Evolutionary conservation across 1,139 yeast genomes (phyloP).

Genomic region (Protomyces macrosporus): DNA sequence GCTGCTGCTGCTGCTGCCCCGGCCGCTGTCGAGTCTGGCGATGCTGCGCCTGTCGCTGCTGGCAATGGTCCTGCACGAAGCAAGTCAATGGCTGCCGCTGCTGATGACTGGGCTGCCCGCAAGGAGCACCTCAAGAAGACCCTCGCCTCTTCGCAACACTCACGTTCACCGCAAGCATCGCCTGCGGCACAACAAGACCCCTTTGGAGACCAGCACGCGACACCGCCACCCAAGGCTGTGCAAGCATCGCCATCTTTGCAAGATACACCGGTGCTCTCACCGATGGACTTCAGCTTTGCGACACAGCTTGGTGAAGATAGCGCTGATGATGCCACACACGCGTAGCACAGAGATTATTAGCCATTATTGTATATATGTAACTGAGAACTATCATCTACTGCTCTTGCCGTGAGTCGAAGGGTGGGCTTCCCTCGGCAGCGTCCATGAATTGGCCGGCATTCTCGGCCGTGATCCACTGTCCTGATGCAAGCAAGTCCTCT

Average conservation of each 20-base stretch:
- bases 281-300: slow-evolving; percentile 13
- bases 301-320: background rate
- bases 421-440: background rate
- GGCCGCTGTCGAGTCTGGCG: background rate
- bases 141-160: slow-evolving; percentile 5
- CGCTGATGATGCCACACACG: background rate
- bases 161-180: slow-evolving; percentile 4
- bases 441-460: slow-evolving; percentile 6
- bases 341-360: background rate
- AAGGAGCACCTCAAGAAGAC: slow-evolving; percentile 22
- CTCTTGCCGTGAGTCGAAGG: background rate
- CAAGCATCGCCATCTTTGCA: slow-evolving; percentile 4
- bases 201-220: slow-evolving; percentile 3
- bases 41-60: background rate
- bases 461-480: slow-evolving; percentile 21
- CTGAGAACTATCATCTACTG: background rate
- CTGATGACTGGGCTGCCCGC: slow-evolving; percentile 23
- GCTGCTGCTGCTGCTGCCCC: background rate
- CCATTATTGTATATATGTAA: background rate
- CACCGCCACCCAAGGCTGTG: background rate
- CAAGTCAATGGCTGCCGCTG: slow-evolving; percentile 12
- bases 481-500: background rate
- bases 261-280: slow-evolving; percentile 18
- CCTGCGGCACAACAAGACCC: slow-evolving; percentile 13
- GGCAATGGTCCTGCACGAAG: background rate